Evolutionary conservation across 805 yeast species (phyloP).

Genomic region (Candida ponderosae): DNA sequence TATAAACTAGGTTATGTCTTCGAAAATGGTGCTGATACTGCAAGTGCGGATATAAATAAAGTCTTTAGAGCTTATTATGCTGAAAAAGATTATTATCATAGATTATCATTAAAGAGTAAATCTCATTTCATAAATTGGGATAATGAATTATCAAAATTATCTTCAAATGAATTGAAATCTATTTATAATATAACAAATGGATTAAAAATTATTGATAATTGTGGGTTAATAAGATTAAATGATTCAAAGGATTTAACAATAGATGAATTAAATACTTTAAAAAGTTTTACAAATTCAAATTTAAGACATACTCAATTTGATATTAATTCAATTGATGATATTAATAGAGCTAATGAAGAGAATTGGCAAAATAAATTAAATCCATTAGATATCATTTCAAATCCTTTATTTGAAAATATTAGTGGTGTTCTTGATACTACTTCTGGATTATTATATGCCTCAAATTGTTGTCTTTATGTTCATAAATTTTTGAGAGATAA

Average conservation of each 20-base stretch:
- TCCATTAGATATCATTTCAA: constrained; percentile 7
- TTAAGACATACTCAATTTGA: constrained; percentile 22
- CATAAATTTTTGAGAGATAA: constrained; percentile 17
- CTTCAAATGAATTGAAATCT: constrained; percentile 6
- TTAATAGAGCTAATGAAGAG: constrained; percentile 20
- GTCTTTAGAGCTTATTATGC: constrained; percentile 25
- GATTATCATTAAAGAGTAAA: constrained; percentile 2
- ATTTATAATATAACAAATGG: constrained; percentile 8
- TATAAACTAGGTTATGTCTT: constrained; percentile 15
- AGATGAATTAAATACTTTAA: constrained; percentile 17
- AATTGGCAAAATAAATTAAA: constrained; percentile 20
- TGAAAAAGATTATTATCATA: constrained; percentile 21
- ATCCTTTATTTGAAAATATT: constrained; percentile 1
- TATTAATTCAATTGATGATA: constrained; percentile 18
- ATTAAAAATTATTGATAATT: constrained; percentile 7
- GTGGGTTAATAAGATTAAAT: constrained; percentile 9
- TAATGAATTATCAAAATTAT: not conserved
- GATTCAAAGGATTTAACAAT: constrained; percentile 4
- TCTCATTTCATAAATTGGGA: not conserved
- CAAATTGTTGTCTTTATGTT: constrained; percentile 19
- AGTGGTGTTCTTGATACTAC: constrained; percentile 20
- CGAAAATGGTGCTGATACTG: constrained; percentile 26
- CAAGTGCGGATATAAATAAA: constrained; percentile 27
- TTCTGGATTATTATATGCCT: constrained; percentile 25
- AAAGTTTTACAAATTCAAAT: constrained; percentile 19